Conservation (phyloP, 2,329 filamentous ascomycete species). For the Neofusicoccum cordaticola region DNA sequence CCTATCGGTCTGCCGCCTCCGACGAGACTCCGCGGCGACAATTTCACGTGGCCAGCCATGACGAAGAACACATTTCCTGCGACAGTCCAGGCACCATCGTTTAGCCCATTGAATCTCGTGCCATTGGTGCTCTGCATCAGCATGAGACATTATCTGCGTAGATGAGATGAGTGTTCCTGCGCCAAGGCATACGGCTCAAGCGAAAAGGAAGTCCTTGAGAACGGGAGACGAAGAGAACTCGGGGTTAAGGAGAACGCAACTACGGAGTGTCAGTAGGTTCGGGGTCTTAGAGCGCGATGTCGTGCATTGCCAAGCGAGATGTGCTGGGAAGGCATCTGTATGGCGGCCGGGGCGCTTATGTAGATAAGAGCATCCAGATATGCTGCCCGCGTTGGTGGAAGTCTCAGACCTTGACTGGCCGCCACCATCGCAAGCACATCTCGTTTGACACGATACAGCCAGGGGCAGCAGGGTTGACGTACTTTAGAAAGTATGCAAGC, state of each 20-base stretch:
- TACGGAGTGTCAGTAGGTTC: slow-evolving; percentile 41
- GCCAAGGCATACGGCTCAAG: slow-evolving; percentile 23
- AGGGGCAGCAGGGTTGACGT: slow-evolving; percentile 36
- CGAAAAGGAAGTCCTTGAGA: slow-evolving; percentile 85
- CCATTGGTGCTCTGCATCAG: background rate
- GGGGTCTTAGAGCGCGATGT: slow-evolving; percentile 16
- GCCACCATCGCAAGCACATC: background rate
- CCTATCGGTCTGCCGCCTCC: background rate
- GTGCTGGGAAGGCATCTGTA: background rate
- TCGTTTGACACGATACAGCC: background rate
- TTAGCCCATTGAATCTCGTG: background rate
- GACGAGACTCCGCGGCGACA: background rate
- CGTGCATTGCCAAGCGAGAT: slow-evolving; percentile 14
- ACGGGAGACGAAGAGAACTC: slow-evolving; percentile 91
- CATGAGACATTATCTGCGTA: slow-evolving; percentile 7
- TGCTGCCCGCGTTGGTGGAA: background rate
- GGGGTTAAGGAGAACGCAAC: slow-evolving; percentile 86
- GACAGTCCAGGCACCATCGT: background rate
- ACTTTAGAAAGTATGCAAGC: slow-evolving; percentile 93
- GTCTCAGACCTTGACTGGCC: background rate
- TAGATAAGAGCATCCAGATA: background rate
- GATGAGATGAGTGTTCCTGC: background rate
- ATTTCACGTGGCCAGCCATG: background rate
- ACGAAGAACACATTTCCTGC: background rate
- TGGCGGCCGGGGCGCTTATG: slow-evolving; percentile 2